A percentile compares a stretch with the other conserved stretches of the same genome.
phyloP scores from a whole-genome alignment of 495 filamentous ascomycete genomes.

The Penicillium cosmopolitanum region DNA sequence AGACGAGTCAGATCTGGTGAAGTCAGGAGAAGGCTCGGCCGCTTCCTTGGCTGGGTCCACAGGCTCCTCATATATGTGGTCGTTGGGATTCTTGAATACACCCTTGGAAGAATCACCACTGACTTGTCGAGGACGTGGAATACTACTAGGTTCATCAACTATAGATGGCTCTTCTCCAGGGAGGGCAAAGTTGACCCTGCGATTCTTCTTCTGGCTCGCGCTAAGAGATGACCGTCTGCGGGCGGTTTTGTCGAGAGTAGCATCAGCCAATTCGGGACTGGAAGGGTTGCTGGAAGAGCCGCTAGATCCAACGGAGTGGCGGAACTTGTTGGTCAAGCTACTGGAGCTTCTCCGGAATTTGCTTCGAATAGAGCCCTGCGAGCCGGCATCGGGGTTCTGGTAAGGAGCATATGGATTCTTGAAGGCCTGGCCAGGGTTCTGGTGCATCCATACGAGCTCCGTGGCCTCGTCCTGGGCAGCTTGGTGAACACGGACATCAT shows the following conservation, averaged over 20 bases:
- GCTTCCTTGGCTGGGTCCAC: conserved; percentile 43
- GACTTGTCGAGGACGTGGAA: conserved; percentile 37
- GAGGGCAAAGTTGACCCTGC: conserved; percentile 48
- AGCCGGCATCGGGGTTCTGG: conserved; percentile 45
- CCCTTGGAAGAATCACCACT: conserved; percentile 47
- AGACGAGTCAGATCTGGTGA: conserved; percentile 50
- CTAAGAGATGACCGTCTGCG: conserved; percentile 26
- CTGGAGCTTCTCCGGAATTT: conserved; percentile 42
- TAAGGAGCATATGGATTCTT: conserved; percentile 64
- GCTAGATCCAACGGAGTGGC: conserved; percentile 25
- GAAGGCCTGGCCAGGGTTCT: conserved; percentile 62
- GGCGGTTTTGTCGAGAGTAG: neutral
- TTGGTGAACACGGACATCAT: conserved; percentile 70
- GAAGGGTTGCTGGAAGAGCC: conserved; percentile 31
- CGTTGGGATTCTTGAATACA: conserved; percentile 62
- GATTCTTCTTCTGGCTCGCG: conserved; percentile 37
- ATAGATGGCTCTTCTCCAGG: conserved; percentile 32
- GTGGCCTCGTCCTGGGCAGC: conserved; percentile 86
- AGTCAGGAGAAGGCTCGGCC: conserved; percentile 36
- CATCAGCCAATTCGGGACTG: conserved; percentile 25
- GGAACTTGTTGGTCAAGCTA: conserved; percentile 22
- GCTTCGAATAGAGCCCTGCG: conserved; percentile 53
- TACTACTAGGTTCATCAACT: conserved; percentile 11
- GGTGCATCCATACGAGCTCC: conserved; percentile 84
- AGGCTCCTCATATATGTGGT: conserved; percentile 90